A percentile compares a stretch with the other conserved stretches of the same genome.
Evolutionary conservation across 805 yeast genomes (phyloP).

Genomic region (Brettanomyces sp.): DNA sequence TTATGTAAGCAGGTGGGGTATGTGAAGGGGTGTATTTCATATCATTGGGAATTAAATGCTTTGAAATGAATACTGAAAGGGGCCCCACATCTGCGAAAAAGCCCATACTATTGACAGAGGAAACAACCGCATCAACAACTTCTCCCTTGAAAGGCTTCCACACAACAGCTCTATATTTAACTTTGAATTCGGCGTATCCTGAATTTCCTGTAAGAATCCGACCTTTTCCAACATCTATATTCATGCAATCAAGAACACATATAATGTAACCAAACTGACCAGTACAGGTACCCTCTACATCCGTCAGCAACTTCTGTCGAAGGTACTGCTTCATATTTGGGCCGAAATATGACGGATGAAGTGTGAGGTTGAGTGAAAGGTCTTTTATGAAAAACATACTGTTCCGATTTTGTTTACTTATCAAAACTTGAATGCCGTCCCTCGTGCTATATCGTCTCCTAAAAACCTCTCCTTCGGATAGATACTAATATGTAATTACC

Average conservation of each 20-base stretch:
- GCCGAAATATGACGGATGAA: conserved; percentile 96
- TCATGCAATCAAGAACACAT: conserved; percentile 90
- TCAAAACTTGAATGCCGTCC: too few relatives aligned
- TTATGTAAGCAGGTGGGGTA: conserved; percentile 96
- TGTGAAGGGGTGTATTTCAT: conserved; percentile 91
- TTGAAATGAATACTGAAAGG: conserved; percentile 84
- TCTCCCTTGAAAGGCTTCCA: conserved; percentile 99
- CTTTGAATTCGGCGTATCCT: conserved; percentile 95
- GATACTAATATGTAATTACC: too few relatives aligned
- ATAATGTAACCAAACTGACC: conserved; percentile 98
- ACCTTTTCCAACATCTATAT: conserved; percentile 92
- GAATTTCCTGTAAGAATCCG: conserved; percentile 73
- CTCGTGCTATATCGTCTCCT: too few relatives aligned
- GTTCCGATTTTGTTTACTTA: too few relatives aligned
- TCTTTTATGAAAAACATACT: conserved; percentile 51
- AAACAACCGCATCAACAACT: conserved; percentile 94
- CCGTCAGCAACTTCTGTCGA: conserved; percentile 81
- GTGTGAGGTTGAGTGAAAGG: conserved; percentile 80
- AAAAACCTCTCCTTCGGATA: too few relatives aligned
- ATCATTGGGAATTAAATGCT: conserved; percentile 89
- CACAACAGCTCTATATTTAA: conserved; percentile 90
- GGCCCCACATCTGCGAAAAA: conserved; percentile 99
- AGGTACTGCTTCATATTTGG: conserved; percentile 95
- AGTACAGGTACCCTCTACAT: conserved; percentile 97
- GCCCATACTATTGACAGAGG: conserved; percentile 90